These are phyloP conservation scores for Neodidymelliopsis sp. DNA, from an alignment of 2,329 filamentous ascomycete genomes.

Conservation along the genomic window DNA sequence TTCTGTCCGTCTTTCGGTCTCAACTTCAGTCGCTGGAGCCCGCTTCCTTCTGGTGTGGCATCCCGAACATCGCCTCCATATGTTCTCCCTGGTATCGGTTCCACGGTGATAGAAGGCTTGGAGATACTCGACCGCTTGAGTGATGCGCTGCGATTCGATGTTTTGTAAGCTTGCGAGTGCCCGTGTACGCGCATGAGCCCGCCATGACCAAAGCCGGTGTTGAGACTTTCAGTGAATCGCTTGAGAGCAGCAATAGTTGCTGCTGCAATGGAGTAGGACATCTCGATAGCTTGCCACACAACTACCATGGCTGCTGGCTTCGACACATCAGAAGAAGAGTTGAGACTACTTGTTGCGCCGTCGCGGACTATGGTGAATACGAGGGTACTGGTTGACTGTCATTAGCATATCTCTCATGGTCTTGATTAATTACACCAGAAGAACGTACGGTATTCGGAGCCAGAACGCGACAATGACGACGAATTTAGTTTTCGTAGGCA, in stretches of 20 bases:
- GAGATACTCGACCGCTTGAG: background rate
- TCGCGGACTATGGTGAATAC: conserved; percentile 17
- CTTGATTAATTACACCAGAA: too few relatives aligned
- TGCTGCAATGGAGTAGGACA: conserved; percentile 19
- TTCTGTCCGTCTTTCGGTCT: background rate
- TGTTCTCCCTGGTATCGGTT: background rate
- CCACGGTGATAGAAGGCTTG: background rate
- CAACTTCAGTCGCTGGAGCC: background rate
- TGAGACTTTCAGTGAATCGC: conserved; percentile 21
- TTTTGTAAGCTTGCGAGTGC: conserved; percentile 12
- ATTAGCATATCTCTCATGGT: too few relatives aligned
- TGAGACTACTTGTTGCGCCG: conserved; percentile 9
- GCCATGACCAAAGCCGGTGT: conserved; percentile 24
- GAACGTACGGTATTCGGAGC: conserved; percentile 22
- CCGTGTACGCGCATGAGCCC: conserved; percentile 20
- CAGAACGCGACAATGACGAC: conserved; percentile 28
- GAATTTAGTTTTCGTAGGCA: conserved; percentile 22
- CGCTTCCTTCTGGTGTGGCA: background rate
- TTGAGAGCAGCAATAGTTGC: conserved; percentile 21
- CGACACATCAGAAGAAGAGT: conserved; percentile 5
- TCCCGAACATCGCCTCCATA: too few relatives aligned
- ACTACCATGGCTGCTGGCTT: conserved; percentile 18
- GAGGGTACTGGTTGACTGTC: conserved; percentile 4
- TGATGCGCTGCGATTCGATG: conserved; percentile 13
- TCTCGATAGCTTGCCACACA: conserved; percentile 22